A percentile compares a stretch with the other conserved stretches of the same genome.
Evolutionary conservation across 2,329 filamentous ascomycete species (phyloP).

Genomic region (Pseudogymnoascus sp.): DNA sequence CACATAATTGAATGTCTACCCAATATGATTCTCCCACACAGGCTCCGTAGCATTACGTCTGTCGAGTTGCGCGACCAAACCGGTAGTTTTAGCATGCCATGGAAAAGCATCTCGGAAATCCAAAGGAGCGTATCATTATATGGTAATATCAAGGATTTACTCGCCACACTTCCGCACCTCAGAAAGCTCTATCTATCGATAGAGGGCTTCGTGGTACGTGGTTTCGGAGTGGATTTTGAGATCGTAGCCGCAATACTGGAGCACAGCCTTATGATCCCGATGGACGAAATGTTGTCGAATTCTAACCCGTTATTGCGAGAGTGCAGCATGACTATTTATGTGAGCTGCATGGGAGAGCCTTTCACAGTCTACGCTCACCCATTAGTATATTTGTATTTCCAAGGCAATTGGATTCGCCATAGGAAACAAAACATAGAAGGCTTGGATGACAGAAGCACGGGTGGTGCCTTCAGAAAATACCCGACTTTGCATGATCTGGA

Average conservation of each 20-base stretch:
- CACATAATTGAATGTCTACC: background rate
- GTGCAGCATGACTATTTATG: background rate
- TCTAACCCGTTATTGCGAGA: background rate
- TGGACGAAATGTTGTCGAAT: background rate
- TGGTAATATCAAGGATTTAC: background rate
- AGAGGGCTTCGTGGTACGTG: background rate
- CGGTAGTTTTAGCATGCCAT: background rate
- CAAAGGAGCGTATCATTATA: background rate
- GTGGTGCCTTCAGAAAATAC: background rate
- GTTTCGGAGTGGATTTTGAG: background rate
- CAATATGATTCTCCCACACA: background rate
- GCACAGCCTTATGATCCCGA: background rate
- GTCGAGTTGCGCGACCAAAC: background rate
- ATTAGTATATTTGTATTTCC: background rate
- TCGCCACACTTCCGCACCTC: background rate
- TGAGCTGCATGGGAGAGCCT: background rate
- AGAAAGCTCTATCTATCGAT: background rate
- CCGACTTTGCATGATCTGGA: background rate
- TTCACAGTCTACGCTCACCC: background rate
- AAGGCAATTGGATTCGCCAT: background rate
- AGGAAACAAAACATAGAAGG: background rate
- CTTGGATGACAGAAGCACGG: background rate
- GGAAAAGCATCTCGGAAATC: background rate
- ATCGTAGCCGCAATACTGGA: background rate
- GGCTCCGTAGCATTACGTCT: background rate